Evolutionary conservation across 2,329 filamentous ascomycete genomes (phyloP).

Genomic region (Ophiostoma sp.): DNA sequence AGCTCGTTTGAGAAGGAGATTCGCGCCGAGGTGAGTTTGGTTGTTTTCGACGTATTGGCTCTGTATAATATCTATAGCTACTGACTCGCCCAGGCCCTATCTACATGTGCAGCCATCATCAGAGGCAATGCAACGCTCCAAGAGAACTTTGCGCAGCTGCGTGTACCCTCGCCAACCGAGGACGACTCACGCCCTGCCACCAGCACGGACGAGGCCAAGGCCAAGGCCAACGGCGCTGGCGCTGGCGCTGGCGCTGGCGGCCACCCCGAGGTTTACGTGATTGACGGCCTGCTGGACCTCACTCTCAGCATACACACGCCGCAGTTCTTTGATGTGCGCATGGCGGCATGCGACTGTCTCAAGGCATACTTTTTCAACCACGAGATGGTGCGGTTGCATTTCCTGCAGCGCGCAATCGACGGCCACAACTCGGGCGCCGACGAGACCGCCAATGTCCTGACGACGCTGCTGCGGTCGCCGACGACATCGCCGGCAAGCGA

Average conservation of each 20-base stretch:
- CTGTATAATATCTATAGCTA: too few relatives aligned
- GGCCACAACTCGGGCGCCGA: constrained; percentile 73
- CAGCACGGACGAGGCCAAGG: not conserved
- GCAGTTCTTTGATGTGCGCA: constrained; percentile 70
- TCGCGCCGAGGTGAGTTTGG: constrained; percentile 63
- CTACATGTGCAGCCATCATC: constrained; percentile 83
- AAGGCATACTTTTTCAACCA: constrained; percentile 89
- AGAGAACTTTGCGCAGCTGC: constrained; percentile 81
- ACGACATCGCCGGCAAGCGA: constrained; percentile 61
- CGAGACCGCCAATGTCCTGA: constrained; percentile 82
- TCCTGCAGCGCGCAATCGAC: constrained; percentile 80
- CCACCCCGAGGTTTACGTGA: constrained; percentile 68
- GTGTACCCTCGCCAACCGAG: constrained; percentile 57
- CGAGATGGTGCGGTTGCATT: constrained; percentile 74
- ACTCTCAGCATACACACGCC: constrained; percentile 63
- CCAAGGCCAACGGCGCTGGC: not conserved
- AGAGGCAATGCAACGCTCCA: constrained; percentile 73
- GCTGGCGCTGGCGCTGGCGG: constrained; percentile 29
- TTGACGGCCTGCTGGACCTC: constrained; percentile 84
- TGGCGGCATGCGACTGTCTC: constrained; percentile 82
- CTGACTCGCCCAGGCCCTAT: constrained; percentile 56
- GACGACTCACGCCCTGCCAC: constrained; percentile 27
- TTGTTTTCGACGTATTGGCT: too few relatives aligned
- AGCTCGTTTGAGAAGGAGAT: constrained; percentile 67
- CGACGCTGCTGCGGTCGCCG: constrained; percentile 67